Evolutionary conservation across 140 eudicot genomes (phyloP).

Genomic region (Stevia rebaudiana): DNA sequence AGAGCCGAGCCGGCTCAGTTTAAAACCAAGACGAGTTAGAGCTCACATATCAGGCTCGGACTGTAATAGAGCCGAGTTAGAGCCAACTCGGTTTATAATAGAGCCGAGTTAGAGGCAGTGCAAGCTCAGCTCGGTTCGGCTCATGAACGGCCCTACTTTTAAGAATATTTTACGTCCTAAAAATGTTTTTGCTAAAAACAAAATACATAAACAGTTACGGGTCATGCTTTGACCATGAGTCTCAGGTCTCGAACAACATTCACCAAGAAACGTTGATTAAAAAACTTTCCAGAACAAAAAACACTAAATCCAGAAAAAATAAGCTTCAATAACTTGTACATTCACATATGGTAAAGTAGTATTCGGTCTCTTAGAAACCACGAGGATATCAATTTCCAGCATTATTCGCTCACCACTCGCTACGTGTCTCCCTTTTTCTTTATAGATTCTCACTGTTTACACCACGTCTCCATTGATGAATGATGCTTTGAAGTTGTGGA

Average conservation of each 20-base stretch:
- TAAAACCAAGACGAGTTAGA: no score
- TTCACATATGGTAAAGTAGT: neutral
- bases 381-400: conserved; percentile 3
- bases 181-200: neutral
- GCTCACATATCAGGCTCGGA: no score
- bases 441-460: conserved; percentile 12
- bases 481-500: neutral
- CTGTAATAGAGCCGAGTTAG: no score
- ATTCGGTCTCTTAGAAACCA: neutral
- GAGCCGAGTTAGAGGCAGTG: no score
- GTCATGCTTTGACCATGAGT: neutral
- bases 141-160: no score
- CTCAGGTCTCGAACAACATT: no score
- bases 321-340: conserved; percentile 25
- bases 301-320: neutral
- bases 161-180: no score
- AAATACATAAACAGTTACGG: neutral
- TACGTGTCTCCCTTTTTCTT: neutral
- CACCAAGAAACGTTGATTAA: neutral
- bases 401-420: conserved; percentile 25
- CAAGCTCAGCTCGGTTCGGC: no score
- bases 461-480: conserved; percentile 16
- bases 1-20: no score
- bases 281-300: conserved; percentile 9
- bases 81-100: no score